A percentile compares a stretch with the other conserved stretches of the same genome.
phyloP scores from a whole-genome alignment of 2,329 filamentous ascomycete genomes.

The Xylariaceae sp. region DNA sequence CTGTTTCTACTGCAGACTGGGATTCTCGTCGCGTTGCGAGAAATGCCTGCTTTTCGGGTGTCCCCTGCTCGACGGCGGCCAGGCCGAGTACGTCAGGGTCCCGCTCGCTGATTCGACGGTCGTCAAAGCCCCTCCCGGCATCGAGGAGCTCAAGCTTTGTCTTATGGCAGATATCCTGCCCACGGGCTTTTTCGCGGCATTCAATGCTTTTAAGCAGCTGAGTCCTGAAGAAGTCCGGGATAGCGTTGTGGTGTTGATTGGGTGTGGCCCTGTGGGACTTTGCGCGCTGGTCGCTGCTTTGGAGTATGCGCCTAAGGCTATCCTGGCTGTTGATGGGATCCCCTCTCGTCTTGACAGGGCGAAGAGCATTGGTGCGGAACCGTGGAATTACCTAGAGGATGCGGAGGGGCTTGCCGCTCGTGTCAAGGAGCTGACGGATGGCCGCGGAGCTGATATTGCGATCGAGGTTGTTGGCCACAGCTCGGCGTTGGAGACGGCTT shows the following conservation, averaged over 20 bases:
- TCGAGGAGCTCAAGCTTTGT: slow-evolving; percentile 14
- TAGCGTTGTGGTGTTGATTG: slow-evolving; percentile 16
- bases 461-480: slow-evolving; percentile 19
- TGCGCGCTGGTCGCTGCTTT: slow-evolving; percentile 19
- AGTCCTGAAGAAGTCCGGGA: slow-evolving; percentile 5
- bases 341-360: slow-evolving; percentile 11
- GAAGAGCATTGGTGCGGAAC: slow-evolving; percentile 11
- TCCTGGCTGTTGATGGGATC: slow-evolving; percentile 17
- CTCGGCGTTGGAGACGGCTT: slow-evolving; percentile 19
- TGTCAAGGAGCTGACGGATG: slow-evolving; percentile 14
- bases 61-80: slow-evolving; percentile 16
- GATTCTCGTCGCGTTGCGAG: slow-evolving; percentile 18
- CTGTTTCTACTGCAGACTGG: slow-evolving; percentile 19
- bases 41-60: slow-evolving; percentile 18
- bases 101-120: slow-evolving; percentile 17
- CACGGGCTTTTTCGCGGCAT: slow-evolving; percentile 19
- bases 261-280: slow-evolving; percentile 19
- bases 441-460: slow-evolving; percentile 17
- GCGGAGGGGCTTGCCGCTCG: slow-evolving; percentile 8
- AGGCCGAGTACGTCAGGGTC: slow-evolving; percentile 19
- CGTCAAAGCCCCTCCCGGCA: slow-evolving; percentile 12
- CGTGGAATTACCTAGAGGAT: slow-evolving; percentile 15
- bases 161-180: slow-evolving; percentile 22
- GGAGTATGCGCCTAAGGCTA: slow-evolving; percentile 15
- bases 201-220: slow-evolving; percentile 10